These are phyloP conservation scores for Ophiostoma tasmaniense DNA, from an alignment of 2,329 filamentous ascomycete species.

Conservation along the genomic window DNA sequence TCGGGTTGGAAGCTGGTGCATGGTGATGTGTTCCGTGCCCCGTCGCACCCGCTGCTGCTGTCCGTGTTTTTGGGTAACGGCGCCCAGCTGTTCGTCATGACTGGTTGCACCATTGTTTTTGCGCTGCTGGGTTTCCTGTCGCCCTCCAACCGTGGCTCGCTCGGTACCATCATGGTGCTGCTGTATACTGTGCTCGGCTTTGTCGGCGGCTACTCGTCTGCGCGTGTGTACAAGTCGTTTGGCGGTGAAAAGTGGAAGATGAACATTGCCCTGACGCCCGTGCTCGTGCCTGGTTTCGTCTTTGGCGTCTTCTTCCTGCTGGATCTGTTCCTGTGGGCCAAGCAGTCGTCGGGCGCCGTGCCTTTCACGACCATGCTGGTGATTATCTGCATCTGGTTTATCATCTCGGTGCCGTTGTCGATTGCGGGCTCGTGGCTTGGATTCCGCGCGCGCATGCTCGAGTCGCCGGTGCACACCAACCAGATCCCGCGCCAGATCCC, in stretches of 20 bases:
- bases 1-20: slow-evolving; percentile 98
- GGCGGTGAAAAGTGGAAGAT: slow-evolving; percentile 89
- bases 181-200: slow-evolving; percentile 90
- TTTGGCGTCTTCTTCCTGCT: slow-evolving; percentile 87
- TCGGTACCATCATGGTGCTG: slow-evolving; percentile 87
- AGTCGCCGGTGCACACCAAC: slow-evolving; percentile 85
- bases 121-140: slow-evolving; percentile 91
- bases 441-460: slow-evolving; percentile 64
- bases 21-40: slow-evolving; percentile 90
- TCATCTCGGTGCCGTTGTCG: slow-evolving; percentile 89
- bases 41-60: slow-evolving; percentile 71
- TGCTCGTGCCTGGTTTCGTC: slow-evolving; percentile 77
- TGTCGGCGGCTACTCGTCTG: slow-evolving; percentile 82
- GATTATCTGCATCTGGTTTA: slow-evolving; percentile 88
- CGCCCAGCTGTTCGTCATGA: slow-evolving; percentile 95
- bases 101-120: slow-evolving; percentile 85
- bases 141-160: slow-evolving; percentile 86
- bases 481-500: slow-evolving; percentile 97
- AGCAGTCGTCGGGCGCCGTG: slow-evolving; percentile 84
- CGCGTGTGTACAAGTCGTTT: slow-evolving; percentile 90
- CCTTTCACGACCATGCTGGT: slow-evolving; percentile 96
- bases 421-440: slow-evolving; percentile 87
- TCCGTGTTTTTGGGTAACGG: slow-evolving; percentile 88
- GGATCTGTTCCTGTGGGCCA: slow-evolving; percentile 93
- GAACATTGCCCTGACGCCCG: slow-evolving; percentile 80